These are phyloP conservation scores for Tolypocladium paradoxum DNA, from an alignment of 2,329 filamentous ascomycete genomes.

Conservation along the genomic window DNA sequence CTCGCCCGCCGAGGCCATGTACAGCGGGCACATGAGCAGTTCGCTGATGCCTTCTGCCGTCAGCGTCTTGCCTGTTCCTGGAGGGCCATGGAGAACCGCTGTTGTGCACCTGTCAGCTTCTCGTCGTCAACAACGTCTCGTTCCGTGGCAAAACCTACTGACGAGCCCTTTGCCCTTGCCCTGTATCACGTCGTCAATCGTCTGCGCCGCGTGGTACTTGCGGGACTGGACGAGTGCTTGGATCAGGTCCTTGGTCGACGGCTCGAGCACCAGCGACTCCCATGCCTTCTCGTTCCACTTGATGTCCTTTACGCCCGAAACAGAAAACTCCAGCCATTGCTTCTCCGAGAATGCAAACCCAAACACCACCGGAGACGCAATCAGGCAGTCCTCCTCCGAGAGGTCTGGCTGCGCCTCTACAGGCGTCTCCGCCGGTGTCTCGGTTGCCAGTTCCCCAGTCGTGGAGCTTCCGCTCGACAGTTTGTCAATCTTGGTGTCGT, in stretches of 20 bases:
- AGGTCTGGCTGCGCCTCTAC: constrained; percentile 8
- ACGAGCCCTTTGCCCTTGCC: constrained; percentile 84
- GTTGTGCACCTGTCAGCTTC: not conserved
- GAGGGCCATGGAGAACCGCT: constrained; percentile 71
- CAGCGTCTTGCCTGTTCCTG: constrained; percentile 80
- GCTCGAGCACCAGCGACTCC: constrained; percentile 63
- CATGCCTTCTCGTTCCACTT: constrained; percentile 79
- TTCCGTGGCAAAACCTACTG: constrained; percentile 22
- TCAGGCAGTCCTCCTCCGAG: constrained; percentile 64
- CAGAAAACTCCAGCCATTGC: constrained; percentile 78
- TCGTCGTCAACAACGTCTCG: not conserved
- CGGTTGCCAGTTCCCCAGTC: constrained; percentile 1
- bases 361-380: constrained; percentile 73
- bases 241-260: constrained; percentile 54
- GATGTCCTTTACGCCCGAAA: constrained; percentile 70
- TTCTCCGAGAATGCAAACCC: constrained; percentile 86
- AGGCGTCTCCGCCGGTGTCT: constrained; percentile 7
- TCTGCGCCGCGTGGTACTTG: constrained; percentile 70
- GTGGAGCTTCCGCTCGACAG: not conserved
- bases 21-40: constrained; percentile 68
- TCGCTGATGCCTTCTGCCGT: constrained; percentile 83
- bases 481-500: constrained; percentile 1
- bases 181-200: constrained; percentile 72
- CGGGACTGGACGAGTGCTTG: constrained; percentile 71
- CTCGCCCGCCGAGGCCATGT: constrained; percentile 74